Percentiles rank a stretch among this genome's conserved stretches.
phyloP scores from a whole-genome alignment of 352 stramenopile genomes.

The Globisporangium canariense region DNA sequence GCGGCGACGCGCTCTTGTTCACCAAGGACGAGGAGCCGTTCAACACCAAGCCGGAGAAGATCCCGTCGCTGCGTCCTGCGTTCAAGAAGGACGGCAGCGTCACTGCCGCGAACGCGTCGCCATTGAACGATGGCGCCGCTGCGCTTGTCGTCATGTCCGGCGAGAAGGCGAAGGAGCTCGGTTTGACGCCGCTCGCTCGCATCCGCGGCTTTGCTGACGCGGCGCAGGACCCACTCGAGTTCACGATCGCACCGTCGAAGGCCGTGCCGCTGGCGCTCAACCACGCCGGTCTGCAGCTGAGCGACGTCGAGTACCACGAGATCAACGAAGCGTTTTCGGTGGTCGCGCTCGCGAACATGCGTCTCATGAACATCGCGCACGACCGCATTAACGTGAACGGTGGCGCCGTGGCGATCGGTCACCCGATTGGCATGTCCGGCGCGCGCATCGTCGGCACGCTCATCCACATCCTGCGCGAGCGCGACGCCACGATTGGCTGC shows the following conservation, averaged over 20 bases:
- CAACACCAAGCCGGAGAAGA: slow-evolving; percentile 89
- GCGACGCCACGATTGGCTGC: slow-evolving; percentile 94
- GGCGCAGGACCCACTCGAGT: slow-evolving; percentile 91
- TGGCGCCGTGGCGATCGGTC: slow-evolving; percentile 85
- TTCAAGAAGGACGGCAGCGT: slow-evolving; percentile 97
- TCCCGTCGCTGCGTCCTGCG: slow-evolving; percentile 85
- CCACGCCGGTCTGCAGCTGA: slow-evolving; percentile 86
- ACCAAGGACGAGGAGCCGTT: slow-evolving; percentile 93
- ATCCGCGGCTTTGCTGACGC: slow-evolving; percentile 83
- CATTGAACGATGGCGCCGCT: slow-evolving; percentile 96
- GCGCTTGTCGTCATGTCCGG: slow-evolving; percentile 95
- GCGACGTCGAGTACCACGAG: slow-evolving; percentile 97
- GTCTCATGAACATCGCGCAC: slow-evolving; percentile 91
- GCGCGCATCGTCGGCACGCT: slow-evolving; percentile 94
- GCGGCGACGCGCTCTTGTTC: slow-evolving; percentile 56
- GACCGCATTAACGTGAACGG: slow-evolving; percentile 96
- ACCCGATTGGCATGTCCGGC: slow-evolving; percentile 87
- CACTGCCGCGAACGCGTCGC: slow-evolving; percentile 96
- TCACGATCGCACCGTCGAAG: slow-evolving; percentile 95
- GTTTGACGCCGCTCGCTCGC: slow-evolving; percentile 68
- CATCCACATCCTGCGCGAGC: slow-evolving; percentile 93
- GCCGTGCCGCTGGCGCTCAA: slow-evolving; percentile 92
- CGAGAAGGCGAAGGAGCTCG: slow-evolving; percentile 79
- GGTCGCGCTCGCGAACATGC: slow-evolving; percentile 95
- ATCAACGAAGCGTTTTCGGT: slow-evolving; percentile 99